Evolutionary conservation across 345 rosid species (phyloP).

Genomic region (Cardamine resedifolia): DNA sequence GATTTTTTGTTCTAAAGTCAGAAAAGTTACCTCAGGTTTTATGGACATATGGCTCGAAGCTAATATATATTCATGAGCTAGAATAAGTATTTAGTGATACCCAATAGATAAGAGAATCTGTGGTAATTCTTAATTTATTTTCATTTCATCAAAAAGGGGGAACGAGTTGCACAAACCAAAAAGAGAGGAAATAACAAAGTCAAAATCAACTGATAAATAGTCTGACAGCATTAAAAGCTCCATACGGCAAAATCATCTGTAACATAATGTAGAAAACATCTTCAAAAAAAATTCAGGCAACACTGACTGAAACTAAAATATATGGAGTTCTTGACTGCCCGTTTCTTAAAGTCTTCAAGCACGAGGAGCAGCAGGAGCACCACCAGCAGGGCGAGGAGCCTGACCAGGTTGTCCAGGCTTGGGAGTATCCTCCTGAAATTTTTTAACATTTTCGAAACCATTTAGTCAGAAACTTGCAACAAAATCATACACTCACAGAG

Average conservation of each 20-base stretch:
- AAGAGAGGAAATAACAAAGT: neutral
- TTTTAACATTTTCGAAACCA: neutral
- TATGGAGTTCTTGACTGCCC: neutral
- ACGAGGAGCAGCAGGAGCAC: conserved; percentile 55
- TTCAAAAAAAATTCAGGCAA: conserved; percentile 25
- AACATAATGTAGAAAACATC: conserved; percentile 24
- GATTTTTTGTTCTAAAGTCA: neutral
- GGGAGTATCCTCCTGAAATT: conserved; percentile 54
- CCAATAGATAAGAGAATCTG: conserved; percentile 11
- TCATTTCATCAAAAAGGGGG: neutral
- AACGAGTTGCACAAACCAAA: neutral
- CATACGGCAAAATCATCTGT: neutral
- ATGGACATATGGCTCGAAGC: too few relatives aligned
- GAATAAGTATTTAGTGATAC: neutral
- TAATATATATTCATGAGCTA: neutral
- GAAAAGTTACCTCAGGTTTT: neutral
- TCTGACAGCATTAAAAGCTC: conserved; percentile 26
- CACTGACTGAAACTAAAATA: conserved; percentile 11
- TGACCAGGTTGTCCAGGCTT: conserved; percentile 70
- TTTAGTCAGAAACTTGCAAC: neutral
- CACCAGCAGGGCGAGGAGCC: conserved; percentile 59
- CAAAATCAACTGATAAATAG: neutral
- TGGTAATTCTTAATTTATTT: neutral
- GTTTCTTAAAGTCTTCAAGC: conserved; percentile 38
- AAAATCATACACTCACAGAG: neutral